phyloP scores from a whole-genome alignment of 2,329 filamentous ascomycete genomes.

The Paraconiothyrium brasiliense region DNA sequence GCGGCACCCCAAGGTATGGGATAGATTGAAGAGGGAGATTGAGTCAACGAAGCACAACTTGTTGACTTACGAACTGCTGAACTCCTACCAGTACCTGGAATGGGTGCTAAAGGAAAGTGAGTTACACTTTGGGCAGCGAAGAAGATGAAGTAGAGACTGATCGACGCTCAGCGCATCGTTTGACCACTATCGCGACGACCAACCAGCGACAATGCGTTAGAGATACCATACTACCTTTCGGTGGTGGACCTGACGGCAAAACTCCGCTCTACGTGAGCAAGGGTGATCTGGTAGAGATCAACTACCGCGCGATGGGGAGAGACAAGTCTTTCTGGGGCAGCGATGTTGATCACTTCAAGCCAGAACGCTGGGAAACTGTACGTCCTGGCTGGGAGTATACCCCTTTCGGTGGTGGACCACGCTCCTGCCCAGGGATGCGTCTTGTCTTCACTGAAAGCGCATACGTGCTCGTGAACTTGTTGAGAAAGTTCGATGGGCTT shows the following conservation, averaged over 20 bases:
- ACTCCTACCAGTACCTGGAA: constrained; percentile 29
- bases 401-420: constrained; percentile 27
- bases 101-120: constrained; percentile 26
- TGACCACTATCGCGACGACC: constrained; percentile 20
- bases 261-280: constrained; percentile 21
- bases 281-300: constrained; percentile 24
- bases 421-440: constrained; percentile 21
- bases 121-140: background rate
- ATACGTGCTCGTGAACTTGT: constrained; percentile 10
- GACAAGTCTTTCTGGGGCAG: constrained; percentile 23
- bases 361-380: constrained; percentile 27
- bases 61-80: constrained; percentile 13
- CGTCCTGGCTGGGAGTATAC: constrained; percentile 25
- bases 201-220: constrained; percentile 21
- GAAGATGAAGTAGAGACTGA: background rate
- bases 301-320: constrained; percentile 22
- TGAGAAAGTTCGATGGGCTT: constrained; percentile 5
- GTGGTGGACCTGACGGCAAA: constrained; percentile 21
- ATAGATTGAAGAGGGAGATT: constrained; percentile 26
- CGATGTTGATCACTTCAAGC: constrained; percentile 26
- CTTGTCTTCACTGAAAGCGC: constrained; percentile 25
- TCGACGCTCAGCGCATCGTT: background rate
- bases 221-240: constrained; percentile 20
- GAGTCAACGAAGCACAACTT: constrained; percentile 4
- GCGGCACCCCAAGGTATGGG: constrained; percentile 18